Percentiles rank a stretch among this genome's conserved stretches.
These are phyloP conservation scores for Boletus subcaerulescens DNA, from an alignment of 768 basidiomycete species.

Conservation along the genomic window DNA sequence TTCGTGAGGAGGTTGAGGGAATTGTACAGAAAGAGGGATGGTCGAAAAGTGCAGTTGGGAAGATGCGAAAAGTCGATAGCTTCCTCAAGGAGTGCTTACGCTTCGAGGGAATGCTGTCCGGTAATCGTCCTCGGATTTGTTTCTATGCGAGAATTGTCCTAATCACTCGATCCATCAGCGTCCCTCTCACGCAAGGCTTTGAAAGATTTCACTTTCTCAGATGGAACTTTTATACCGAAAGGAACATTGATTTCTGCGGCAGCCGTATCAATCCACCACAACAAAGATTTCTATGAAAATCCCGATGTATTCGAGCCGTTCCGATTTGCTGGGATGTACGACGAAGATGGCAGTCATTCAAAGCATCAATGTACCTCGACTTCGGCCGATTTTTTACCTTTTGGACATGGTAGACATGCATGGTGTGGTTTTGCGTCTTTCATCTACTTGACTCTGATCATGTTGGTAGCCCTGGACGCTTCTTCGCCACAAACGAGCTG, in stretches of 20 bases:
- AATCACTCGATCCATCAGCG: slow-evolving; percentile 12
- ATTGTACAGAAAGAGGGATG: slow-evolving; percentile 1
- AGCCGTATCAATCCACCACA: slow-evolving; percentile 17
- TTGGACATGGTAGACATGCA: slow-evolving; percentile 31
- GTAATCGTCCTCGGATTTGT: slow-evolving; percentile 17
- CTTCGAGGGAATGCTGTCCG: slow-evolving; percentile 4
- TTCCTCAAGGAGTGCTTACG: slow-evolving; percentile 25
- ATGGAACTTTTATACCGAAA: slow-evolving; percentile 37
- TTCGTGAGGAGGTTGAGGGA: slow-evolving; percentile 26
- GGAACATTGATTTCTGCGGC: slow-evolving; percentile 28
- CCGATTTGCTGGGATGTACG: slow-evolving; percentile 20
- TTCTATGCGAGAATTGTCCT: slow-evolving; percentile 16
- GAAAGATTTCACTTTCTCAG: slow-evolving; percentile 35
- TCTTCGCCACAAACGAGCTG: slow-evolving; percentile 8
- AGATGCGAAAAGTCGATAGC: slow-evolving; percentile 39
- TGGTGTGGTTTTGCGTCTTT: background rate
- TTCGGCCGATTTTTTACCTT: slow-evolving; percentile 31
- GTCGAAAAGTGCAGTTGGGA: slow-evolving; percentile 12
- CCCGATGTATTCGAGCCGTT: slow-evolving; percentile 6
- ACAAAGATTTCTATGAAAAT: slow-evolving; percentile 28
- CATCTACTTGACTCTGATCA: background rate
- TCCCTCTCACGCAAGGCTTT: slow-evolving; percentile 32
- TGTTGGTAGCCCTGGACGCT: slow-evolving; percentile 13
- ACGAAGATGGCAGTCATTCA: slow-evolving; percentile 28
- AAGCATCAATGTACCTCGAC: slow-evolving; percentile 37